A percentile compares a stretch with the other conserved stretches of the same genome.
Conservation (phyloP, 805 yeast species). For the Torulaspora quercuum region DNA sequence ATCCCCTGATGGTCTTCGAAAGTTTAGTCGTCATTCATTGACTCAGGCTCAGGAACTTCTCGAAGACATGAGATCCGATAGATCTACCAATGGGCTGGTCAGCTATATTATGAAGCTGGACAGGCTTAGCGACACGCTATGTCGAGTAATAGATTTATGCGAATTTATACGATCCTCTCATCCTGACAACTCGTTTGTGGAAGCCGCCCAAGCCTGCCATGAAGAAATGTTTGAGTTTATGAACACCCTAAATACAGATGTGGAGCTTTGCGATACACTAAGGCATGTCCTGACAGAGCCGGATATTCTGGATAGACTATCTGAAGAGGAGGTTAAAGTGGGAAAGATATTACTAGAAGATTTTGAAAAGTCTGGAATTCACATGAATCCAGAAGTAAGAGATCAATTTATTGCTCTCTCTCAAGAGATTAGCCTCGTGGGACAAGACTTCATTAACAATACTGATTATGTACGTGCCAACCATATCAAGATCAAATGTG, state of each 20-base stretch:
- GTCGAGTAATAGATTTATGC: slow-evolving; percentile 90
- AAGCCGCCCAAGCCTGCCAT: slow-evolving; percentile 83
- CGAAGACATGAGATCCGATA: slow-evolving; percentile 48
- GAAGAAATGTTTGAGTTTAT: slow-evolving; percentile 87
- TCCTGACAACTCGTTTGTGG: slow-evolving; percentile 65
- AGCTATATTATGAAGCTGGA: slow-evolving; percentile 67
- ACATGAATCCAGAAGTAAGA: slow-evolving; percentile 63
- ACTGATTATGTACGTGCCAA: slow-evolving; percentile 22
- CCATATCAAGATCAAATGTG: slow-evolving; percentile 26
- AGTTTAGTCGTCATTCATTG: slow-evolving; percentile 66
- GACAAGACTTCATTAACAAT: slow-evolving; percentile 61
- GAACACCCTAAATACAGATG: slow-evolving; percentile 87
- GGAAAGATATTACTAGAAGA: slow-evolving; percentile 78
- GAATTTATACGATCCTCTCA: slow-evolving; percentile 89
- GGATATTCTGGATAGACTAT: slow-evolving; percentile 37
- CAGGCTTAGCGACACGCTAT: slow-evolving; percentile 78
- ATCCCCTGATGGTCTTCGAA: slow-evolving; percentile 64
- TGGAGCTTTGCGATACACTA: slow-evolving; percentile 60
- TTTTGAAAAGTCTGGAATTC: slow-evolving; percentile 86
- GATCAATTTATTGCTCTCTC: slow-evolving; percentile 72
- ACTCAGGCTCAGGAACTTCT: slow-evolving; percentile 61
- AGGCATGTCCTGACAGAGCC: slow-evolving; percentile 48
- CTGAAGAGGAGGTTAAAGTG: slow-evolving; percentile 74
- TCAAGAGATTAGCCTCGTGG: slow-evolving; percentile 73
- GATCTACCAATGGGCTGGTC: slow-evolving; percentile 42